Evolutionary conservation across 805 yeast genomes (phyloP), one percentile per base, ranked within the genome.

Genomic region (Candida parachauliodes): DNA sequence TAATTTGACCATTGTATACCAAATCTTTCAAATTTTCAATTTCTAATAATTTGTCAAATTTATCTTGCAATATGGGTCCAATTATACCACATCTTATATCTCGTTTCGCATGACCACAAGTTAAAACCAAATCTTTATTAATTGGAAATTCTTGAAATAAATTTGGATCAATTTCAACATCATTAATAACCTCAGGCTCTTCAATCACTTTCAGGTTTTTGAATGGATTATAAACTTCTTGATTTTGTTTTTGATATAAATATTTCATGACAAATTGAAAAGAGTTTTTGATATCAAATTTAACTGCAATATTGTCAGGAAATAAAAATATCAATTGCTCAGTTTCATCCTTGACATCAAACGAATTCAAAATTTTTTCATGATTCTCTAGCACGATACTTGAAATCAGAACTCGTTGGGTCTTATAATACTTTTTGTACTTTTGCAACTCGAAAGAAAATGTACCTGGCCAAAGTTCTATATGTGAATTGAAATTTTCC

Each of bases 21-120:
- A 21, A n/a, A 28, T 47, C 44, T 9, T 59, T 57, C 27, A 76
- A 29, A 0, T 55, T 57, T 31, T 70, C 62, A 1, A 44, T 29
- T 9, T 48, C 40, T 11, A 80, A 45, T 1, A 73, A 77, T 21
- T 37, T 43, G 18, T 52, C 54, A 36, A 83, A 76, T 51, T 83
- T 88, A 8, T 60, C 48, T 25, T 55, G 50, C 0, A 83, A 51
- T 11, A 78, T 34, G 1, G 87, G 87, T 0, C 83, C 89, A n/a
- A 79, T 46, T 15, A 58, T 47, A 1, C 89, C 91, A 59, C 93
- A 83, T 34, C 93, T 52, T 0, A 65, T 55, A 51, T 83, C 93
- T 44, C 91, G 54, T 31, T 72, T 55, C 0, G 67, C 49, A 50
- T 83, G 93, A 0, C 87, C 89, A 57, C 93, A 83, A 1, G 81